Percentiles rank a stretch among this genome's conserved stretches.
These are phyloP conservation scores for Phytophthora crassamura DNA, from an alignment of 352 stramenopile genomes.

Conservation along the genomic window DNA sequence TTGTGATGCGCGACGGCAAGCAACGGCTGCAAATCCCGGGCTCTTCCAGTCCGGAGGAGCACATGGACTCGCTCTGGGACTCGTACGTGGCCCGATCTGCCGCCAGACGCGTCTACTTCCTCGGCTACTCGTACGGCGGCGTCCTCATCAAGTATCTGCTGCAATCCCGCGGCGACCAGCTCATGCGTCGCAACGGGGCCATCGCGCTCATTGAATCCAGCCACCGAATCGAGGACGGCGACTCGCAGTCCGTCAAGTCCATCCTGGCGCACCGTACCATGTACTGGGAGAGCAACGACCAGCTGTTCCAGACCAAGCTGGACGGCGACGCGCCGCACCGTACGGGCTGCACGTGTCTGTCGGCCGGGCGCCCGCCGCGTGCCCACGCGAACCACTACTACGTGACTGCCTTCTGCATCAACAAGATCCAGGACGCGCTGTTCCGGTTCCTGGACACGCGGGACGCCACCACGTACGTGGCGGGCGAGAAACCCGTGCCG, in stretches of 20 bases:
- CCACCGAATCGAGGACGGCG: constrained; percentile 86
- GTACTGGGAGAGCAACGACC: constrained; percentile 91
- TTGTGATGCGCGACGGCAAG: constrained; percentile 82
- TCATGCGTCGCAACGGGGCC: constrained; percentile 87
- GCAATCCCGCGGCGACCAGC: constrained; percentile 84
- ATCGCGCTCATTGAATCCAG: constrained; percentile 90
- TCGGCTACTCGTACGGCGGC: constrained; percentile 90
- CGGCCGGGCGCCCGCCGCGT: constrained; percentile 66
- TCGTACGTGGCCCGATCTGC: constrained; percentile 68
- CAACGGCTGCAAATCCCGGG: constrained; percentile 85
- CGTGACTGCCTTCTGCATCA: constrained; percentile 89
- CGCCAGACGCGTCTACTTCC: constrained; percentile 81
- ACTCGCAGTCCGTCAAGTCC: constrained; percentile 87
- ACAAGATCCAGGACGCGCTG: constrained; percentile 87
- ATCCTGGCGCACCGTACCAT: constrained; percentile 89
- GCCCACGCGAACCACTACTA: constrained; percentile 89
- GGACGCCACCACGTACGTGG: constrained; percentile 82
- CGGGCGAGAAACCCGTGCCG: constrained; percentile 69
- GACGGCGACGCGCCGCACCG: constrained; percentile 83
- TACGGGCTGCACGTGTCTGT: constrained; percentile 87
- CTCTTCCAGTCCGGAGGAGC: constrained; percentile 84
- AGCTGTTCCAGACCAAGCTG: constrained; percentile 74
- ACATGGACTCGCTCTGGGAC: constrained; percentile 92
- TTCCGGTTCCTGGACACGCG: constrained; percentile 85
- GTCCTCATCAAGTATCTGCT: constrained; percentile 91